Conservation (phyloP, 305 asterid genomes). For the Euphrasia arctica region DNA sequence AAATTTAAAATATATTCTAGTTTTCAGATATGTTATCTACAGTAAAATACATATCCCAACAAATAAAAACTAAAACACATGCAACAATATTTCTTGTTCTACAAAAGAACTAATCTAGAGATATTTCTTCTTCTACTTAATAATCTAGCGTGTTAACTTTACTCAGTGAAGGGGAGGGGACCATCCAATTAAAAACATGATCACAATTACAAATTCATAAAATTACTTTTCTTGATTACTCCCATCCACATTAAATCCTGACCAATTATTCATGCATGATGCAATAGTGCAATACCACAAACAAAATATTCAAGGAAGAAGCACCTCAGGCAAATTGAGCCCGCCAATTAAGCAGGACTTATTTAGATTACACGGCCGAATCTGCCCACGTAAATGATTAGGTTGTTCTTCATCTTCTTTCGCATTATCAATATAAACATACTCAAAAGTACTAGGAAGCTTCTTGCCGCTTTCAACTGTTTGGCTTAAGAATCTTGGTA, state of each 20-base stretch:
- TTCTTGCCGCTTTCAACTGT: conserved; percentile 37
- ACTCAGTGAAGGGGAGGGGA: too few relatives aligned
- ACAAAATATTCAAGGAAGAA: conserved; percentile 17
- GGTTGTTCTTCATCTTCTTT: conserved; percentile 28
- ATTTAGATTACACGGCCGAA: conserved; percentile 66
- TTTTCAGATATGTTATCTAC: conserved; percentile 8
- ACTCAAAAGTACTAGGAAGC: conserved; percentile 53
- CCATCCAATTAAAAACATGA: not conserved
- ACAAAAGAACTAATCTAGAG: not conserved
- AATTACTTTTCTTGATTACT: not conserved
- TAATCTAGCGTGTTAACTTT: too few relatives aligned
- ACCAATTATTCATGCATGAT: not conserved
- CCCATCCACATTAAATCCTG: not conserved
- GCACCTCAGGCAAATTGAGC: conserved; percentile 67
- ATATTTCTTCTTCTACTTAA: not conserved
- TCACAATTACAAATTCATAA: too few relatives aligned
- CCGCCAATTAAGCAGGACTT: conserved; percentile 66
- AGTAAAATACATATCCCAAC: not conserved
- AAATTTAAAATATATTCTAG: not conserved
- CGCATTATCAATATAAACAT: conserved; percentile 37
- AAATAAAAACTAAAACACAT: too few relatives aligned
- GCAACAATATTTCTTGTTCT: too few relatives aligned
- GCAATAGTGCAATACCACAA: not conserved
- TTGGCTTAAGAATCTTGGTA: conserved; percentile 59
- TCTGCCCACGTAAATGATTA: conserved; percentile 35